Conservation (phyloP, 306 rosid genomes). For the Acacia acuminata region DNA sequence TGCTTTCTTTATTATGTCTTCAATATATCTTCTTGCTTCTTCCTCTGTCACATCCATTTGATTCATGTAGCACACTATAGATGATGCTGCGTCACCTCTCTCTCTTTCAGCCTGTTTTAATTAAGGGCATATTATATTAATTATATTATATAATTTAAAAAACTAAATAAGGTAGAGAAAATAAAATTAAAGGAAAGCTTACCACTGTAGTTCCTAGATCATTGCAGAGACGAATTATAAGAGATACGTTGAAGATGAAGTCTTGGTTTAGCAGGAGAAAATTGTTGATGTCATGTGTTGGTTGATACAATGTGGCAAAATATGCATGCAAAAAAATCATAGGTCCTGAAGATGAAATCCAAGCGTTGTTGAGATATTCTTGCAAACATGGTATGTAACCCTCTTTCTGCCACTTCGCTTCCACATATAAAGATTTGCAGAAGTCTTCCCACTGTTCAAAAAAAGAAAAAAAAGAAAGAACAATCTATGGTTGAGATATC, state of each 20-base stretch:
- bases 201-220: conserved; percentile 42
- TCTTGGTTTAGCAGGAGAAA: conserved; percentile 35
- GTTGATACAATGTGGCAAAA: conserved; percentile 35
- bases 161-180: no score
- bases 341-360: conserved; percentile 63
- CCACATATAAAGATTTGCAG: conserved; percentile 53
- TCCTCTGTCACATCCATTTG: conserved; percentile 40
- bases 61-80: conserved; percentile 42
- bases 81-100: conserved; percentile 52
- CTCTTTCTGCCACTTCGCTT: conserved; percentile 60
- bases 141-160: no score
- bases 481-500: background rate
- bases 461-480: no score
- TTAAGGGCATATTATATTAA: background rate
- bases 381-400: conserved; percentile 51
- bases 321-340: conserved; percentile 40
- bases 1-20: conserved; percentile 24
- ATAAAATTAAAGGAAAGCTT: background rate
- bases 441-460: conserved; percentile 56
- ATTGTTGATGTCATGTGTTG: background rate
- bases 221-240: conserved; percentile 45
- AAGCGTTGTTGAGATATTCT: conserved; percentile 57
- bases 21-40: conserved; percentile 27
- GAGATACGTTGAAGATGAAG: conserved; percentile 36
- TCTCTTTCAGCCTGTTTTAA: conserved; percentile 41